Evolutionary conservation across 805 yeast genomes (phyloP).

Genomic region (Candida ortonii): DNA sequence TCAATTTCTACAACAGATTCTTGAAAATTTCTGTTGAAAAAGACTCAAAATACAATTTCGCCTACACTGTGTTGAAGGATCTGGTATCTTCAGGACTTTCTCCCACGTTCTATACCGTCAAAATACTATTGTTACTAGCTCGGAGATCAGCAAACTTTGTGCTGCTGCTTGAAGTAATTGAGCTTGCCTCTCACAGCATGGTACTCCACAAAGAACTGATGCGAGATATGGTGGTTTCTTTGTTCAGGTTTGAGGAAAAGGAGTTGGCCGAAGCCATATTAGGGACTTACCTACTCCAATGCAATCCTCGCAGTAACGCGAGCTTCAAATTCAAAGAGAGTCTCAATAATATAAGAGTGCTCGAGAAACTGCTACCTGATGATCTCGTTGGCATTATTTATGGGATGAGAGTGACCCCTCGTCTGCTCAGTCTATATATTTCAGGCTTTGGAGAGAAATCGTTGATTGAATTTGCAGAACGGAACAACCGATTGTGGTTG

Average conservation of each 20-base stretch:
- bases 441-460: too few relatives aligned
- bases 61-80: conserved; percentile 5
- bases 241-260: conserved; percentile 2
- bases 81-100: conserved; percentile 1
- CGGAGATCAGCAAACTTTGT: conserved; percentile 1
- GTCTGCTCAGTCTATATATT: too few relatives aligned
- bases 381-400: too few relatives aligned
- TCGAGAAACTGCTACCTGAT: too few relatives aligned
- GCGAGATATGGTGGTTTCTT: conserved; percentile 2
- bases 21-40: conserved; percentile 6
- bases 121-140: conserved; percentile 6
- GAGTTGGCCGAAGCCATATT: conserved; percentile 4
- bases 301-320: too few relatives aligned
- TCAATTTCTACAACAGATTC: conserved; percentile 25
- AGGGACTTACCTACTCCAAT: conserved; percentile 3
- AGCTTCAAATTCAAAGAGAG: too few relatives aligned
- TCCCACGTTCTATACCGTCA: conserved; percentile 7
- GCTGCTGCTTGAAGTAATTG: conserved; percentile 11
- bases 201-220: conserved; percentile 6
- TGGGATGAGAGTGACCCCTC: too few relatives aligned
- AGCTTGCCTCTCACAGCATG: conserved; percentile 5
- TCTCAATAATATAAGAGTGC: too few relatives aligned
- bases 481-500: too few relatives aligned
- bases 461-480: too few relatives aligned
- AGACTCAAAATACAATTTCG: conserved; percentile 1